Evolutionary conservation across 495 filamentous ascomycete species (phyloP), one percentile per base, ranked within the genome.

Genomic region (Lichina pygmaea): DNA sequence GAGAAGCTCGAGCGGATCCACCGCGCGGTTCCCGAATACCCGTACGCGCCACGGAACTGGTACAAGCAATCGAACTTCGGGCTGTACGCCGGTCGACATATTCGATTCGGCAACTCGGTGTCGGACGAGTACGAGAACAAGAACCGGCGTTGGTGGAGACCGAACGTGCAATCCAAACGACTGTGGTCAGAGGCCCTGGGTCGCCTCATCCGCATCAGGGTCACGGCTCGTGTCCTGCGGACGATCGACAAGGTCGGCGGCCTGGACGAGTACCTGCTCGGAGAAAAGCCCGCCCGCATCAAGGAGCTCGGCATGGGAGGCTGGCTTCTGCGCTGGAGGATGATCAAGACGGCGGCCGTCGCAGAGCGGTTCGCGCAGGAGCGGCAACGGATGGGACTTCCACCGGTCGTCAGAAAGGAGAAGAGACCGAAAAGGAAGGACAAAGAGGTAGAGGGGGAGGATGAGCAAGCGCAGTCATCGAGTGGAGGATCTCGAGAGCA

Each of bases 61-160:
- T 95, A 79, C 72, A 89, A 91, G 59, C 84, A 93, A 60, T 72
- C 75, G 48, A 81, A 92, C 66, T 66, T 70, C 41, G 86, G 86
- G 49, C 75, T 94, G 7, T 94, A 89, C 66, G 86, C 79, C 42
- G 64, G 65, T 39, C 62, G 71, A 42, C 70, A 67, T 45, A 84
- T 89, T 62, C 81, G 76, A 47, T 89, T 82, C 68, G 89, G 89
- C 55, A 93, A 97, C 73, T 79, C 75, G 49, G 83, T 94, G 41
- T 82, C 81, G 30, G 60, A 73, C 51, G 64, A 66, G 44, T 72
- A 81, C 61, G 68, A 81, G 54, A 73, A 73, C 63, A 93, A 93
- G 58, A 83, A 84, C 37, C 74, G 82, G 37, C 78, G 86, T 44
- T 57, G 58, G 38, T 97, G 91, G 91, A 71, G 76, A 45, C 85